These are phyloP conservation scores for Harringtonia lauricola DNA, from an alignment of 2,329 filamentous ascomycete species.

Conservation along the genomic window DNA sequence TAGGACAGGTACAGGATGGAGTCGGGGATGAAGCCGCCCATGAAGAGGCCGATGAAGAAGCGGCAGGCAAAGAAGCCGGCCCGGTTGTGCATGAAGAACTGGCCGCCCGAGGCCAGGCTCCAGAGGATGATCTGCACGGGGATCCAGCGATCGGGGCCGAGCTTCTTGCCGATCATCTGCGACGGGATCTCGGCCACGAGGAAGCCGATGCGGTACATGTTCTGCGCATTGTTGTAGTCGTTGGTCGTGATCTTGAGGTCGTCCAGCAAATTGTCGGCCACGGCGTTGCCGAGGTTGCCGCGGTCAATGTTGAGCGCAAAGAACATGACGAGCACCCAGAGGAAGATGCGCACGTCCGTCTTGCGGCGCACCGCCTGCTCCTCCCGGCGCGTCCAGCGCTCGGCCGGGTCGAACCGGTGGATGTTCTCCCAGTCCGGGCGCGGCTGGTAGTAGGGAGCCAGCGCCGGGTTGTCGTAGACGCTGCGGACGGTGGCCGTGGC, in stretches of 20 bases:
- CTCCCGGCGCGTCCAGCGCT: constrained; percentile 31
- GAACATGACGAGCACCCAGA: constrained; percentile 23
- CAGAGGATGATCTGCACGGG: constrained; percentile 22
- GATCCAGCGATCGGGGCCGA: constrained; percentile 23
- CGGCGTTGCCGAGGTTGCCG: constrained; percentile 22
- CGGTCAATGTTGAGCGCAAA: constrained; percentile 24
- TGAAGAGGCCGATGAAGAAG: constrained; percentile 1
- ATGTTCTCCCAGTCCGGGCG: constrained; percentile 34
- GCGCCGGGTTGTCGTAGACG: constrained; percentile 3
- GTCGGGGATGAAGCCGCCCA: constrained; percentile 18
- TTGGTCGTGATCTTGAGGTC: constrained; percentile 22
- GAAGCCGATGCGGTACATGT: constrained; percentile 38
- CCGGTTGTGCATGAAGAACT: constrained; percentile 4
- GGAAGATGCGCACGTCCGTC: constrained; percentile 24
- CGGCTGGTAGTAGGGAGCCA: constrained; percentile 4
- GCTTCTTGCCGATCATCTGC: constrained; percentile 45
- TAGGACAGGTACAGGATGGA: constrained; percentile 17
- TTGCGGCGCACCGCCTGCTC: constrained; percentile 24
- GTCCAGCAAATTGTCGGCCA: constrained; percentile 21
- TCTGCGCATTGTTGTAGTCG: constrained; percentile 38
- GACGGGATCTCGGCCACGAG: constrained; percentile 46
- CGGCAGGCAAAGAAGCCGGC: neutral
- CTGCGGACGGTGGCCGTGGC: constrained; percentile 4
- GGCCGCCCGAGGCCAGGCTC: constrained; percentile 5
- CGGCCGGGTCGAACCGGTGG: constrained; percentile 42